phyloP scores from a whole-genome alignment of 2,329 filamentous ascomycete genomes.

The Aspergillus sp. region DNA sequence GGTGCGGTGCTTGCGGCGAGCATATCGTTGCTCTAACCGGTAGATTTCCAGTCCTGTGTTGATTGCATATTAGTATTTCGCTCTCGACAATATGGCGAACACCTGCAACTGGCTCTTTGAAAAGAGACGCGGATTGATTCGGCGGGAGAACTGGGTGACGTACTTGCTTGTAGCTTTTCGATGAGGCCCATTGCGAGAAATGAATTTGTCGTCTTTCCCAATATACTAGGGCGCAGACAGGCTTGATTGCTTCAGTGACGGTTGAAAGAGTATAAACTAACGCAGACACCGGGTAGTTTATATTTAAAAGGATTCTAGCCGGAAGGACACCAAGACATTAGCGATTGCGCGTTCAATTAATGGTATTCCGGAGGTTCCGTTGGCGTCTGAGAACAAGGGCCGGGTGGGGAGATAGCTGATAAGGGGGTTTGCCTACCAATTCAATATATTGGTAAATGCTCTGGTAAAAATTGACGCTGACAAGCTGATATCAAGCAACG shows the following conservation, averaged over 20 bases:
- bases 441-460: background rate
- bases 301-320: background rate
- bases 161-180: constrained; percentile 53
- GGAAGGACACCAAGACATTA: background rate
- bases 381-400: background rate
- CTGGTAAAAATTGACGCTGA: background rate
- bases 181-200: constrained; percentile 48
- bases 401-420: background rate
- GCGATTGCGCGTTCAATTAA: background rate
- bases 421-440: background rate
- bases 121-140: background rate
- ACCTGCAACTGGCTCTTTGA: background rate
- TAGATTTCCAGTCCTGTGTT: constrained; percentile 76
- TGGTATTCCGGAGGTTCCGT: background rate
- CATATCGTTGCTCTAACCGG: constrained; percentile 93
- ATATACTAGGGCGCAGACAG: background rate
- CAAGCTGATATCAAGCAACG: background rate
- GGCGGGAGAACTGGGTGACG: constrained; percentile 22
- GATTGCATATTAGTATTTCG: constrained; percentile 12
- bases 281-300: background rate
- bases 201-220: background rate
- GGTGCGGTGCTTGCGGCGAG: constrained; percentile 82
- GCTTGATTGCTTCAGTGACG: background rate
- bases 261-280: background rate
- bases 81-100: background rate